phyloP scores from a whole-genome alignment of 257 asterid species.

The Forsythia suspensa region DNA sequence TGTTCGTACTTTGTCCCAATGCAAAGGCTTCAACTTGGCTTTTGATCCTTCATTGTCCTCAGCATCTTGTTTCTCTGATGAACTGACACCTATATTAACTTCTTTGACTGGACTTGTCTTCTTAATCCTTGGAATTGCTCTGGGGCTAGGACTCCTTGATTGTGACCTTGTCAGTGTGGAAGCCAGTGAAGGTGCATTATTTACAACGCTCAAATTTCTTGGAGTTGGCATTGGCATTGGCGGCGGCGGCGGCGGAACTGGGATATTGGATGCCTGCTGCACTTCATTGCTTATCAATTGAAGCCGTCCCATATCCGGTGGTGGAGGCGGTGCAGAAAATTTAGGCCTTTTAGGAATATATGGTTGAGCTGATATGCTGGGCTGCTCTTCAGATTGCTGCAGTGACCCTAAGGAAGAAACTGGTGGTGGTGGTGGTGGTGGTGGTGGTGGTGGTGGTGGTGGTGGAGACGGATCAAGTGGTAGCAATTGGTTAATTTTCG shows the following conservation, averaged over 20 bases:
- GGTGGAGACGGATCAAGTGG: constrained; percentile 39
- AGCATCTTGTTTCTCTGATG: constrained; percentile 41
- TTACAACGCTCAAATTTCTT: constrained; percentile 30
- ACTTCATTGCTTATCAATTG: constrained; percentile 52
- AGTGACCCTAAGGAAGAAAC: constrained; percentile 25
- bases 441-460: constrained; percentile 19
- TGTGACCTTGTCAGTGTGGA: constrained; percentile 30
- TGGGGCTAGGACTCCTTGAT: constrained; percentile 38
- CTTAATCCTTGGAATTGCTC: constrained; percentile 32
- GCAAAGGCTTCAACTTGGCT: constrained; percentile 86
- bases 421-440: constrained; percentile 30
- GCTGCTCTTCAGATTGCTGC: constrained; percentile 24
- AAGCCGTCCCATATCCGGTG: constrained; percentile 70
- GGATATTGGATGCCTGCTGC: constrained; percentile 31
- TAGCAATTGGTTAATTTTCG: constrained; percentile 60
- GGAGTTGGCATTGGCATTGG: constrained; percentile 49
- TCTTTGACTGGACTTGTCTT: constrained; percentile 33
- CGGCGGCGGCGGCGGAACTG: constrained; percentile 53
- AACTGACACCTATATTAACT: constrained; percentile 22
- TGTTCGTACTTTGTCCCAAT: constrained; percentile 98
- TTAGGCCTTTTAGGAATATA: constrained; percentile 59
- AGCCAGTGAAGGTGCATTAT: constrained; percentile 29
- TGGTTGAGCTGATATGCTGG: constrained; percentile 37
- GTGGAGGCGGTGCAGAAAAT: constrained; percentile 84
- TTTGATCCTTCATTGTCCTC: constrained; percentile 65